Evolutionary conservation across 1,284 basidiomycete species (phyloP).

Genomic region (Irpex rosettiformis): DNA sequence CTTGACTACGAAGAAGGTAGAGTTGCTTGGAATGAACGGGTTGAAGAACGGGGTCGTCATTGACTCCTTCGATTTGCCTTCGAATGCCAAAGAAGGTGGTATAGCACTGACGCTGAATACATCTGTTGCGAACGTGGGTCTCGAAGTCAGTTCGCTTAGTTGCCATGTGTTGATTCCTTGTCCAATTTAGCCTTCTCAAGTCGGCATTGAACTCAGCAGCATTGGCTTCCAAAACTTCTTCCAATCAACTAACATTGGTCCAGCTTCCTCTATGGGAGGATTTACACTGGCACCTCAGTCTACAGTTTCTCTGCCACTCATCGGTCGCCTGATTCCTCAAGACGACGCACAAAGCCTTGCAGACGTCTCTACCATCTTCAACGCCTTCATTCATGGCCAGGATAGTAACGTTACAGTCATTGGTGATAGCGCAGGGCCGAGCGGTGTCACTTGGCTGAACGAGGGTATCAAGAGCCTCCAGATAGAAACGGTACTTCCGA

Average conservation of each 20-base stretch:
- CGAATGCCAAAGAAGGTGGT: conserved; percentile 73
- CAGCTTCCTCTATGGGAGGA: conserved; percentile 45
- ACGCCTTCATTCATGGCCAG: conserved; percentile 68
- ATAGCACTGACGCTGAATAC: conserved; percentile 67
- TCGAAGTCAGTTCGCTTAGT: not conserved
- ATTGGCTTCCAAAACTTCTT: conserved; percentile 63
- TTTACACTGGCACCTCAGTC: conserved; percentile 59
- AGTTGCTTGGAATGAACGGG: conserved; percentile 71
- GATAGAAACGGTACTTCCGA: conserved; percentile 62
- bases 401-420: conserved; percentile 60
- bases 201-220: conserved; percentile 64
- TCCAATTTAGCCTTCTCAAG: conserved; percentile 61
- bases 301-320: conserved; percentile 52
- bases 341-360: conserved; percentile 48
- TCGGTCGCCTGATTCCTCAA: conserved; percentile 68
- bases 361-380: conserved; percentile 66
- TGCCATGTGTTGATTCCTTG: not conserved
- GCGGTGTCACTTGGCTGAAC: conserved; percentile 71
- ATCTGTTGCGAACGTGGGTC: conserved; percentile 55
- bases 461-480: conserved; percentile 69
- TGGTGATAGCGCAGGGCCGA: conserved; percentile 62
- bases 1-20: conserved; percentile 57
- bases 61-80: conserved; percentile 69
- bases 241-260: conserved; percentile 55
- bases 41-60: conserved; percentile 64